These are phyloP conservation scores for Yueomyces sinensis DNA, from an alignment of 805 yeast species.

Conservation along the genomic window DNA sequence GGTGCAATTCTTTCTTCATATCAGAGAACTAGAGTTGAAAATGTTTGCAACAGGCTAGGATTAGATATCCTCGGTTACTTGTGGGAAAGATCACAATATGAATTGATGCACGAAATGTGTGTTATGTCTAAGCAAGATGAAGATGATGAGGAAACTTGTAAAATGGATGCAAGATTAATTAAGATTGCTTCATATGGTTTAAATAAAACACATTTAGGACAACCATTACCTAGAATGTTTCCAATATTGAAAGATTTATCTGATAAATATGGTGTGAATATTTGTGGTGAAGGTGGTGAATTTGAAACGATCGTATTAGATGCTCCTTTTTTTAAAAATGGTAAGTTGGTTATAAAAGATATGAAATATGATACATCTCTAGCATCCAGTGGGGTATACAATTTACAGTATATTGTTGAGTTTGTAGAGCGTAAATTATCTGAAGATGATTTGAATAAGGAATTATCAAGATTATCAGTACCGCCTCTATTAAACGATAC, in stretches of 20 bases:
- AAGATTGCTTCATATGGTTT: constrained; percentile 93
- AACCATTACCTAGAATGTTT: constrained; percentile 45
- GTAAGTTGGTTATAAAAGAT: constrained; percentile 31
- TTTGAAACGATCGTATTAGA: constrained; percentile 88
- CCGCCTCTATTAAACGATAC: constrained; percentile 11
- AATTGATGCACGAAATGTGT: constrained; percentile 75
- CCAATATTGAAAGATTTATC: constrained; percentile 49
- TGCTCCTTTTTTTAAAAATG: constrained; percentile 65
- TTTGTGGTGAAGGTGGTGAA: constrained; percentile 99
- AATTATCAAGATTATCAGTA: constrained; percentile 27
- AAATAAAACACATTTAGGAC: constrained; percentile 51
- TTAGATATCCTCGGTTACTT: constrained; percentile 60
- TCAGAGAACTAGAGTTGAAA: constrained; percentile 87
- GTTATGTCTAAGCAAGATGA: constrained; percentile 12
- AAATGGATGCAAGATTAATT: constrained; percentile 66
- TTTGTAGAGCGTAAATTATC: constrained; percentile 28
- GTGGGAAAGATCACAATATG: constrained; percentile 82
- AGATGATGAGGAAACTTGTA: constrained; percentile 2
- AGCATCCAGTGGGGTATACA: constrained; percentile 53
- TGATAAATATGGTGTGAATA: constrained; percentile 62
- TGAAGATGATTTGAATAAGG: constrained; percentile 7
- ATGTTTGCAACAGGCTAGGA: constrained; percentile 66
- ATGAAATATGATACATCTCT: constrained; percentile 31
- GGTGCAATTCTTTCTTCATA: constrained; percentile 96
- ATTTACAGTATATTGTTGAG: constrained; percentile 42